Evolutionary conservation across 495 filamentous ascomycete genomes (phyloP), one percentile per base, ranked within the genome.

Genomic region (Talaromyces proteolyticus): DNA sequence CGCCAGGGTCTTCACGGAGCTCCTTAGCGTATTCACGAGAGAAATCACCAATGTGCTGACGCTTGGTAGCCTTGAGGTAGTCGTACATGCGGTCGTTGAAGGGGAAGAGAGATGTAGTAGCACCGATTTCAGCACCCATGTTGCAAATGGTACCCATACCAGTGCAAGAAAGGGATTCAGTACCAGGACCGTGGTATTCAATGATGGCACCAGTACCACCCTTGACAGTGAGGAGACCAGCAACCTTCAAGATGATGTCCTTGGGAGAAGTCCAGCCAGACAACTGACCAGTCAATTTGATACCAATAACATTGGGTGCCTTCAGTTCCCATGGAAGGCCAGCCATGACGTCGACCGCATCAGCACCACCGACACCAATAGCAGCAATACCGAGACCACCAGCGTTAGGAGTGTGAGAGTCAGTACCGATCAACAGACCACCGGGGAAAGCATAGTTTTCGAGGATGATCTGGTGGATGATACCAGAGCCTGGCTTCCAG

Each of bases 381-480:
- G 93, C 92, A 59, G 79, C 83, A 86, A 92, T 95, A 59, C 88
- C 92, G 56, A 97, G 85, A 81, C 93, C 93, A 78, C 94, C 93
- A 63, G 86, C 93, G 69, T 98, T 98, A 54, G 94, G 94, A 42
- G 93, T 98, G 76, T 98, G 93, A 40, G 92, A 96, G 70, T 98
- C 93, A 63, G 93, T 98, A 70, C 93, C 93, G 70, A 98, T 97
- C 73, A 98, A 81, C 52, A 98, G 81, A 80, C 86, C 91, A 80
- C 93, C 93, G 57, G 93, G 93, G 84, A 97, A 93, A 68, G 89
- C 91, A 67, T 97, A 97, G 80, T 97, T 97, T 79, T 98, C 93
- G 37, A 98, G 80, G 56, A 98, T 70, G 63, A 97, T 97, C 78
- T 98, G 93, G 74, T 98, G 93, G 64, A 98, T 98, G 75, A 98